Conservation (phyloP, 768 basidiomycete species). For the Amanita jacksonii region DNA sequence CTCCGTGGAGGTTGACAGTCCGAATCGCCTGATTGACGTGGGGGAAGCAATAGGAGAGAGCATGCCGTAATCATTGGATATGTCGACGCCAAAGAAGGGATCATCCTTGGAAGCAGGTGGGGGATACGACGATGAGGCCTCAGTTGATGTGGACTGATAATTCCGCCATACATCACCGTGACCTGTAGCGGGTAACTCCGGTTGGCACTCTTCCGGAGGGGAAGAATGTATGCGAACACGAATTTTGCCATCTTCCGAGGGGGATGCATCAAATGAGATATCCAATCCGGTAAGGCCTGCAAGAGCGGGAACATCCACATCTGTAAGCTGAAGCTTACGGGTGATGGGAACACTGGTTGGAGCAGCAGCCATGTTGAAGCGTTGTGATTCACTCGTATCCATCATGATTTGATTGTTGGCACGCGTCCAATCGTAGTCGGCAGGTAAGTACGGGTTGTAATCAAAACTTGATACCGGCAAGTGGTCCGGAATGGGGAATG, state of each 20-base stretch:
- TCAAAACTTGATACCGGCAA: slow-evolving; percentile 42
- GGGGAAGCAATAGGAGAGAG: slow-evolving; percentile 25
- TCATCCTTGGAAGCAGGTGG: slow-evolving; percentile 33
- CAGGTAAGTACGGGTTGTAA: slow-evolving; percentile 37
- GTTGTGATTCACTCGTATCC: slow-evolving; percentile 29
- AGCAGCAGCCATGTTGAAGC: slow-evolving; percentile 22
- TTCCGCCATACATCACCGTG: no score
- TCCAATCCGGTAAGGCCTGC: slow-evolving; percentile 48
- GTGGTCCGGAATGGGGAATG: slow-evolving; percentile 28
- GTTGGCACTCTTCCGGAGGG: slow-evolving; percentile 34
- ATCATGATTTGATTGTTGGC: slow-evolving; percentile 30
- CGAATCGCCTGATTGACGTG: slow-evolving; percentile 25
- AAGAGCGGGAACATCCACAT: slow-evolving; percentile 37
- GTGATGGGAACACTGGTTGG: slow-evolving; percentile 22
- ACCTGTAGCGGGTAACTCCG: no score
- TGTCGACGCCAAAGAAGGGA: slow-evolving; percentile 51
- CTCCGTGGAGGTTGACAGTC: slow-evolving; percentile 19
- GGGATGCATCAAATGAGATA: slow-evolving; percentile 63
- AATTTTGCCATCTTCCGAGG: slow-evolving; percentile 60
- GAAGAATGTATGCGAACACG: slow-evolving; percentile 64
- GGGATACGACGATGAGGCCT: no score
- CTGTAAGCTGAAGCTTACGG: slow-evolving; percentile 51
- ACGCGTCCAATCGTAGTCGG: slow-evolving; percentile 48
- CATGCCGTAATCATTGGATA: slow-evolving; percentile 27
- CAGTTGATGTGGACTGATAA: no score